Evolutionary conservation across 1,284 basidiomycete species (phyloP).

Genomic region (Gomphus sp.): DNA sequence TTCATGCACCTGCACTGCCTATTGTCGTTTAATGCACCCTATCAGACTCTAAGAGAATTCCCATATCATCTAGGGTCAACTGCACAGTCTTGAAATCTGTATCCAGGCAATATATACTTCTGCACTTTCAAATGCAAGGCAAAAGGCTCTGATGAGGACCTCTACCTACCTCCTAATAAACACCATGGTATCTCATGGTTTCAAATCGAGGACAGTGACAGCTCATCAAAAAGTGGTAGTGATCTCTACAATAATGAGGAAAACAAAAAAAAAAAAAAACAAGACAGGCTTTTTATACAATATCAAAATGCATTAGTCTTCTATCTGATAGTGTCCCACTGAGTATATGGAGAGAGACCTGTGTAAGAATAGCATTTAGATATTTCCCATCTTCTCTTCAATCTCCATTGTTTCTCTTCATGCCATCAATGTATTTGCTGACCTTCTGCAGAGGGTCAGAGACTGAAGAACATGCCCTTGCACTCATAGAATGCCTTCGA

Average conservation of each 20-base stretch:
- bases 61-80: neutral
- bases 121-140: neutral
- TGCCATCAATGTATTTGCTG: neutral
- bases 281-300: constrained; percentile 6
- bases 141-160: neutral
- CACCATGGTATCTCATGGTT: neutral
- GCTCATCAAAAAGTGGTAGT: neutral
- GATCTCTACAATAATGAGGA: neutral
- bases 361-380: neutral
- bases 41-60: neutral
- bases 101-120: neutral
- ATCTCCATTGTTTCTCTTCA: neutral
- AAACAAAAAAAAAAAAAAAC: neutral
- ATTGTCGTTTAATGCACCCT: neutral
- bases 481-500: constrained; percentile 6
- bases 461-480: constrained; percentile 5
- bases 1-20: no score
- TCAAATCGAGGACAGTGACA: neutral
- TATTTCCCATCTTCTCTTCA: no score
- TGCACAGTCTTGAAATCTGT: neutral
- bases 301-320: constrained; percentile 7
- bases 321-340: neutral
- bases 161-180: neutral
- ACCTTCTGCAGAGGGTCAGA: constrained; percentile 1
- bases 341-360: neutral